Percentiles rank a stretch among this genome's conserved stretches.
phyloP scores from a whole-genome alignment of 1,284 basidiomycete species.

The Farysia itapuensis region DNA sequence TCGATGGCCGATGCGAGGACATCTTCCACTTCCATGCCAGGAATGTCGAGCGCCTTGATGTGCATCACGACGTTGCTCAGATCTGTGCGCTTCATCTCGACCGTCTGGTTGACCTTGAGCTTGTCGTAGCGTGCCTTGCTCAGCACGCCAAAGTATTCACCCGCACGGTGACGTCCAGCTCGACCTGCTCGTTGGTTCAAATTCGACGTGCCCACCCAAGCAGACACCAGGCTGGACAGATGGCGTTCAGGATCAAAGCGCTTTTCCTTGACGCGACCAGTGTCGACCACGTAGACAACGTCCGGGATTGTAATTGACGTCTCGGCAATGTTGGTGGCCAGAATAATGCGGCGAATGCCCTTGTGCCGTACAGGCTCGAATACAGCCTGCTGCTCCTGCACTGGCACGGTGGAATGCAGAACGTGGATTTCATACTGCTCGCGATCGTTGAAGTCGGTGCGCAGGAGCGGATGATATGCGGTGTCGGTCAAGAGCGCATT shows the following conservation, averaged over 20 bases:
- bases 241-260: slow-evolving; percentile 88
- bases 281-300: slow-evolving; percentile 91
- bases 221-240: slow-evolving; percentile 81
- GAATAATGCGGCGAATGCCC: slow-evolving; percentile 76
- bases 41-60: slow-evolving; percentile 92
- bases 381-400: slow-evolving; percentile 85
- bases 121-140: slow-evolving; percentile 69
- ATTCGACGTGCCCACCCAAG: slow-evolving; percentile 92
- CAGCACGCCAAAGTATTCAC: slow-evolving; percentile 87
- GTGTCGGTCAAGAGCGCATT: slow-evolving; percentile 69
- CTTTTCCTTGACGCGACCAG: slow-evolving; percentile 85
- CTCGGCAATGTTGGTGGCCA: slow-evolving; percentile 95
- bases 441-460: slow-evolving; percentile 45
- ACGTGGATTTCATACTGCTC: slow-evolving; percentile 76
- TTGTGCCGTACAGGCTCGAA: slow-evolving; percentile 65
- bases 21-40: slow-evolving; percentile 81
- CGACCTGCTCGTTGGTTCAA: slow-evolving; percentile 90
- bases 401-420: slow-evolving; percentile 85
- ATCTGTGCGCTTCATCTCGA: slow-evolving; percentile 83
- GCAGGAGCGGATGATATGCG: slow-evolving; percentile 62
- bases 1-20: slow-evolving; percentile 85
- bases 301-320: slow-evolving; percentile 86
- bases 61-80: slow-evolving; percentile 68
- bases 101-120: slow-evolving; percentile 80
- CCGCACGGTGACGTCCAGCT: slow-evolving; percentile 86